phyloP scores from a whole-genome alignment of 129 eudicot genomes.

The Centaurea solstitialis region DNA sequence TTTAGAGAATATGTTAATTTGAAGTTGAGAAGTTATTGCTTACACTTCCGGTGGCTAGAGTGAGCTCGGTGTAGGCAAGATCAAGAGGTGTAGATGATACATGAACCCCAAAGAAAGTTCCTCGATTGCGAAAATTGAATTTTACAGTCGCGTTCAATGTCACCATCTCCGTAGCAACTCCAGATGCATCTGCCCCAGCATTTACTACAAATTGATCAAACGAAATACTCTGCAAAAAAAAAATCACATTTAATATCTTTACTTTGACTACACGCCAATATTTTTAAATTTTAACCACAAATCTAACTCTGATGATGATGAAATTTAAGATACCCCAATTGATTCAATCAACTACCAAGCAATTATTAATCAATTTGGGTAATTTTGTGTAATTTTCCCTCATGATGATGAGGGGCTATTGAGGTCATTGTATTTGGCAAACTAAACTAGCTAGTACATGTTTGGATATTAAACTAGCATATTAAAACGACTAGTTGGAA shows the following conservation, averaged over 20 bases:
- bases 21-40: constrained; percentile 1
- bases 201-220: constrained; percentile 61
- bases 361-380: neutral
- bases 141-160: constrained; percentile 69
- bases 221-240: constrained; percentile 62
- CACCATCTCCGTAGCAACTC: constrained; percentile 88
- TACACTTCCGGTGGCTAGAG: constrained; percentile 75
- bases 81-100: constrained; percentile 72
- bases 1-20: too few relatives aligned
- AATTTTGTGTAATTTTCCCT: neutral
- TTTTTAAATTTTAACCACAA: neutral
- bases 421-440: neutral
- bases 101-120: constrained; percentile 89
- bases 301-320: neutral
- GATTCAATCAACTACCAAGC: neutral
- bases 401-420: neutral
- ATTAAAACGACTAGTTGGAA: too few relatives aligned
- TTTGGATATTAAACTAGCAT: too few relatives aligned
- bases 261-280: neutral
- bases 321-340: neutral
- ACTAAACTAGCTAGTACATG: too few relatives aligned
- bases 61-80: constrained; percentile 59
- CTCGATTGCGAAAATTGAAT: constrained; percentile 58
- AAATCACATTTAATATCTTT: neutral
- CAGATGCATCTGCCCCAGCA: constrained; percentile 75